Evolutionary conservation across 805 yeast species (phyloP).

Genomic region (Wickerhamiella domercqiae): DNA sequence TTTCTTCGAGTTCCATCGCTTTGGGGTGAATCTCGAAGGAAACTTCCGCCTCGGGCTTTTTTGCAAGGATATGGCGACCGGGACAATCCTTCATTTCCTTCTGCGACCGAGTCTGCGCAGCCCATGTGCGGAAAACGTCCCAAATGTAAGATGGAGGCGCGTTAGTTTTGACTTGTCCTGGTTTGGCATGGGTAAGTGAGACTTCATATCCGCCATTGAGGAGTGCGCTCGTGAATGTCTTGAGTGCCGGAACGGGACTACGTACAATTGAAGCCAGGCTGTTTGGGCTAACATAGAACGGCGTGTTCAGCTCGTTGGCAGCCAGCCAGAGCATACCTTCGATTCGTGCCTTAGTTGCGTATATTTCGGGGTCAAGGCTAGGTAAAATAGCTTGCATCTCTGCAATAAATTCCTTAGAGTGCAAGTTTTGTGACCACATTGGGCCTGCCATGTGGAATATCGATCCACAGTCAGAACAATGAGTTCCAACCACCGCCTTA

Average conservation of each 20-base stretch:
- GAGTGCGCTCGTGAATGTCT: conserved; percentile 56
- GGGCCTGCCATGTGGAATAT: conserved; percentile 82
- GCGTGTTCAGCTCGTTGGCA: conserved; percentile 47
- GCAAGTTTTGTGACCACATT: conserved; percentile 82
- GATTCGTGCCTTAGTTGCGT: conserved; percentile 70
- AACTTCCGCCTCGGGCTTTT: conserved; percentile 19
- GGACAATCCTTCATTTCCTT: conserved; percentile 23
- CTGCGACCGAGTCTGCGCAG: conserved; percentile 26
- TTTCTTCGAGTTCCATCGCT: conserved; percentile 40
- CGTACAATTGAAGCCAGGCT: conserved; percentile 59
- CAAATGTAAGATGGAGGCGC: conserved; percentile 77
- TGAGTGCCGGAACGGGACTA: conserved; percentile 70
- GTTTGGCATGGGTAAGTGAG: conserved; percentile 78
- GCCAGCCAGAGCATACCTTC: conserved; percentile 90
- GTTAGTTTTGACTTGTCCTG: conserved; percentile 74
- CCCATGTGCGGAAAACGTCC: conserved; percentile 55
- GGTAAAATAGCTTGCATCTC: conserved; percentile 43
- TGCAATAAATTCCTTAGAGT: conserved; percentile 50
- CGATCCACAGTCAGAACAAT: conserved; percentile 57
- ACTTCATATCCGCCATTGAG: conserved; percentile 73
- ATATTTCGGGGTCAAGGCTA: conserved; percentile 37
- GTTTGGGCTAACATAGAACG: conserved; percentile 75
- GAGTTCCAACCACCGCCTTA: conserved; percentile 43
- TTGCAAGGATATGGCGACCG: conserved; percentile 20
- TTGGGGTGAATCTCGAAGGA: conserved; percentile 46